phyloP scores from a whole-genome alignment of 2,329 filamentous ascomycete species.

The Ophiocordyceps polyrhachis-furcata region DNA sequence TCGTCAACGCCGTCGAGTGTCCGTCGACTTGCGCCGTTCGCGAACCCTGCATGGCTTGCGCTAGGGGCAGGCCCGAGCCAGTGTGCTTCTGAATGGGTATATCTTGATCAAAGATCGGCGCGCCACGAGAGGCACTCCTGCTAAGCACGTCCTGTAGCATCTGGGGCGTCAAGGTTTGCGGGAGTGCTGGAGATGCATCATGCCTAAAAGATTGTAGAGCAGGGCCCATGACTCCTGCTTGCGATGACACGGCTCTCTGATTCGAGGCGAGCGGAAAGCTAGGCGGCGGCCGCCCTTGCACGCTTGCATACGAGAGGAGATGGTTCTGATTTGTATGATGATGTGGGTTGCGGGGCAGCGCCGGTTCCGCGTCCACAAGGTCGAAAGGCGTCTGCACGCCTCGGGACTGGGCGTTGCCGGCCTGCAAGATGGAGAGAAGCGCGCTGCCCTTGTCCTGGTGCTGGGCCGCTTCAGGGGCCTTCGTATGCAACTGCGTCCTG shows the following conservation, averaged over 20 bases:
- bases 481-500: slow-evolving; percentile 30
- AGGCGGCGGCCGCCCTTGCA: slow-evolving; percentile 14
- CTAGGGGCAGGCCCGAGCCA: slow-evolving; percentile 2
- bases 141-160: slow-evolving; percentile 34
- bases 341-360: slow-evolving; percentile 36
- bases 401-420: slow-evolving; percentile 8
- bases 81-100: not conserved
- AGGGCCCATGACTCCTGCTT: not conserved
- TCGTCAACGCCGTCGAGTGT: slow-evolving; percentile 24
- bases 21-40: slow-evolving; percentile 16
- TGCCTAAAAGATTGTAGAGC: too few species aligned
- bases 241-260: slow-evolving; percentile 2
- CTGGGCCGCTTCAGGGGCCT: slow-evolving; percentile 22
- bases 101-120: slow-evolving; percentile 1
- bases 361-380: slow-evolving; percentile 27
- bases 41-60: slow-evolving; percentile 1
- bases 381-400: slow-evolving; percentile 31
- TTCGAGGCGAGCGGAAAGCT: slow-evolving; percentile 10
- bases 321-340: slow-evolving; percentile 29
- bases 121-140: slow-evolving; percentile 11
- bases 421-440: slow-evolving; percentile 33
- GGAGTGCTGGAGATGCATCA: slow-evolving; percentile 9
- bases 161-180: slow-evolving; percentile 35
- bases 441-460: slow-evolving; percentile 28
- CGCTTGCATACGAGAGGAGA: slow-evolving; percentile 10